Conservation (phyloP, 352 stramenopile species). For the Aphanomyces stellatus region DNA sequence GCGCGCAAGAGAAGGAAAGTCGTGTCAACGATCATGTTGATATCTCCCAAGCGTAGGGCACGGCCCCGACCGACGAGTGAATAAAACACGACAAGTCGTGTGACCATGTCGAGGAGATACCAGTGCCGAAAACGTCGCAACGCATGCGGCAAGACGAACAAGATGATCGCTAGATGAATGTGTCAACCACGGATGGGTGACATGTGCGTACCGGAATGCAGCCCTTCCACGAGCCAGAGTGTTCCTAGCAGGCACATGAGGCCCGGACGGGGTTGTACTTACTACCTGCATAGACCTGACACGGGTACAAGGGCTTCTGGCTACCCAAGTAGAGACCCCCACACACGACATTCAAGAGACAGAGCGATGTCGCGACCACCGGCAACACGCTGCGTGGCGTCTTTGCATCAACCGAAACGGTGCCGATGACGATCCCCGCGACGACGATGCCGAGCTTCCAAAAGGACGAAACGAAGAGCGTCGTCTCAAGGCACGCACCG, state of each 20-base stretch:
- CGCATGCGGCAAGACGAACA: not conserved
- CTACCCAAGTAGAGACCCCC: not conserved
- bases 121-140: not conserved
- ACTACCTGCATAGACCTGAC: conserved; percentile 16
- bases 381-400: not conserved
- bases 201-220: not conserved
- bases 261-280: not conserved
- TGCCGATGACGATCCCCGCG: not conserved
- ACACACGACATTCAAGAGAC: not conserved
- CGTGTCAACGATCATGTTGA: not conserved
- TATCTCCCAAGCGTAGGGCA: not conserved
- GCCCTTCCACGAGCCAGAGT: conserved; percentile 10
- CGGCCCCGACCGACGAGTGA: not conserved
- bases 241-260: not conserved
- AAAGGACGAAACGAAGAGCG: not conserved
- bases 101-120: conserved; percentile 1
- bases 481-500: not conserved
- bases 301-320: not conserved
- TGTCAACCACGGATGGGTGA: not conserved
- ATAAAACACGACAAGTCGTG: not conserved
- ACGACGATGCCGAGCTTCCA: not conserved
- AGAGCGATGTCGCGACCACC: not conserved
- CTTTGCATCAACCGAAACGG: not conserved
- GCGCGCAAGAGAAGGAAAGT: not conserved
- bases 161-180: not conserved